Conservation (phyloP, 1,284 basidiomycete genomes). For the Lentinula novae-zelandiae region DNA sequence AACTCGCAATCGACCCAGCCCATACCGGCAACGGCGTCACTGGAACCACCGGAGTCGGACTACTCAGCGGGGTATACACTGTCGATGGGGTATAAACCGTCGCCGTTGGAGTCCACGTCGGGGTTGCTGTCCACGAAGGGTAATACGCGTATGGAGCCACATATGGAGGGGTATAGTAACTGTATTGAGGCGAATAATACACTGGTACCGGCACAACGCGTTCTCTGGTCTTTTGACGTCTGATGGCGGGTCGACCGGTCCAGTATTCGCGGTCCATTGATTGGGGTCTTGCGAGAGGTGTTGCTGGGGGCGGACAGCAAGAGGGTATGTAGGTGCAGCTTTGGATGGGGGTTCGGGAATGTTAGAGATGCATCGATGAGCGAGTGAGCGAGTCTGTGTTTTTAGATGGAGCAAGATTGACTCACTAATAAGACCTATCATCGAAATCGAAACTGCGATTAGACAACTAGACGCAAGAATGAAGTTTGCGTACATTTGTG, state of each 20-base stretch:
- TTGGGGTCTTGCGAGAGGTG: no score
- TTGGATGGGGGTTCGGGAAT: not conserved
- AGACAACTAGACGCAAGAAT: no score
- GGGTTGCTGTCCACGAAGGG: not conserved
- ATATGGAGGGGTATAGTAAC: not conserved
- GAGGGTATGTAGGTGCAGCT: no score
- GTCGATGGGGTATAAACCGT: not conserved
- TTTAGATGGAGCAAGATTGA: no score
- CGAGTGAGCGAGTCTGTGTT: no score
- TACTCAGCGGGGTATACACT: not conserved
- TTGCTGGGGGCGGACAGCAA: no score
- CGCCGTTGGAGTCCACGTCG: not conserved
- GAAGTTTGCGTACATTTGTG: no score
- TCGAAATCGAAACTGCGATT: no score
- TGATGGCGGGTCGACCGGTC: not conserved
- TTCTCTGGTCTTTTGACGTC: not conserved
- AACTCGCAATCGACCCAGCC: not conserved
- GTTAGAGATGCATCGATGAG: not conserved
- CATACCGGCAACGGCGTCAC: not conserved
- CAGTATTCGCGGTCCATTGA: no score
- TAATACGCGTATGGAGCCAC: not conserved
- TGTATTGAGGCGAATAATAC: not conserved
- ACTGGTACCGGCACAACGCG: no score
- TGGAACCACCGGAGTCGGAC: not conserved
- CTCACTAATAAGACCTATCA: no score